Conservation (phyloP, 192 early-diverging fungal genomes). For the Podila epigama region DNA sequence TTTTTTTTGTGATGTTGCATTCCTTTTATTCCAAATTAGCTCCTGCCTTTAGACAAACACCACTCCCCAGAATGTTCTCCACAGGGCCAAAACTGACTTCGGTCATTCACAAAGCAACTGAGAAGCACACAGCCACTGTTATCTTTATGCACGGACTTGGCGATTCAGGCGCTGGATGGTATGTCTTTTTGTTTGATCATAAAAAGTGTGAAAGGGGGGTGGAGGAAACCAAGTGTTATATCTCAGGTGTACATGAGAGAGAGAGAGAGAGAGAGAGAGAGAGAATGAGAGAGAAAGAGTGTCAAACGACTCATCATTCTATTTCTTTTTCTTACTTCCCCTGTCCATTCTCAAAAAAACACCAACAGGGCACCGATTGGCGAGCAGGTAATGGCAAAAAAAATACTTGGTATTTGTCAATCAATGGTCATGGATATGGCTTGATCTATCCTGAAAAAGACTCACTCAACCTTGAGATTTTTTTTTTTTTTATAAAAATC, state of each 20-base stretch:
- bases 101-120: slow-evolving; percentile 46
- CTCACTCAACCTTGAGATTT: too few relatives aligned
- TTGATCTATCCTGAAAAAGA: too few relatives aligned
- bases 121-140: slow-evolving; percentile 63
- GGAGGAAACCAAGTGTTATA: too few relatives aligned
- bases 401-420: not conserved
- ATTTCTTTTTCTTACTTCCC: too few relatives aligned
- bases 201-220: too few relatives aligned
- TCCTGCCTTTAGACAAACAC: not conserved
- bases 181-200: not conserved
- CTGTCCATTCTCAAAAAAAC: too few relatives aligned
- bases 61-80: not conserved
- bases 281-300: too few relatives aligned
- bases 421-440: not conserved
- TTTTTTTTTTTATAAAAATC: too few relatives aligned
- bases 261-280: too few relatives aligned
- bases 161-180: slow-evolving; percentile 69
- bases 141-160: slow-evolving; percentile 67
- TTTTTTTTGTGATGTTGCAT: too few relatives aligned
- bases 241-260: too few relatives aligned
- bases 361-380: slow-evolving; percentile 32
- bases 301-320: too few relatives aligned
- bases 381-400: slow-evolving; percentile 13
- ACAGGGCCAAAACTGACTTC: slow-evolving; percentile 39
- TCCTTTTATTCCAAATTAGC: slow-evolving; percentile 2